Conservation (phyloP, 345 rosid genomes). For the Erucastrum elatum region DNA sequence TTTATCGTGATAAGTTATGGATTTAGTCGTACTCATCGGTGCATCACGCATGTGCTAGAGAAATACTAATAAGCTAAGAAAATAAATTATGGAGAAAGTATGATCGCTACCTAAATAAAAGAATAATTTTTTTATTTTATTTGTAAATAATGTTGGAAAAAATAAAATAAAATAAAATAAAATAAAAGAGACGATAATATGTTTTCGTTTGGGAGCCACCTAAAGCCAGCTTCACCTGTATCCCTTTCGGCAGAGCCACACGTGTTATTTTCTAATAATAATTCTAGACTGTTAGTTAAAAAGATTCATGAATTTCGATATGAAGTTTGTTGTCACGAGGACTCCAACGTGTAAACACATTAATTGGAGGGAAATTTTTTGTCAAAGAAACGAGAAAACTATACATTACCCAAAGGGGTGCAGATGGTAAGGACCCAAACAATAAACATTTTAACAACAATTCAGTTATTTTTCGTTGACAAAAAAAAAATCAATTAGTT, state of each 20-base stretch:
- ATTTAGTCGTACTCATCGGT: neutral
- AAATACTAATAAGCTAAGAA: neutral
- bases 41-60: slow-evolving; percentile 17
- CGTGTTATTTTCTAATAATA: slow-evolving; percentile 1
- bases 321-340: neutral
- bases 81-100: neutral
- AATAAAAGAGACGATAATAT: slow-evolving; percentile 16
- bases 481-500: too few species aligned
- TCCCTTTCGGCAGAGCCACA: slow-evolving; percentile 29
- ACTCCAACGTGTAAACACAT: neutral
- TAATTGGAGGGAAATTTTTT: too few species aligned
- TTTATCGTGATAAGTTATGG: too few species aligned
- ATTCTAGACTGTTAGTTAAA: neutral
- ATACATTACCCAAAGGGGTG: too few species aligned
- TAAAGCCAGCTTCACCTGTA: slow-evolving; percentile 30
- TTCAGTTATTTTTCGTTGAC: too few species aligned
- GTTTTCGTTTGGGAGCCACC: slow-evolving; percentile 33
- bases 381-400: too few species aligned
- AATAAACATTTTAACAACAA: too few species aligned
- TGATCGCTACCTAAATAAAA: slow-evolving; percentile 5
- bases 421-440: too few species aligned
- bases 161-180: slow-evolving; percentile 7
- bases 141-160: neutral
- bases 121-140: neutral
- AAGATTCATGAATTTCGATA: neutral